Base-by-base conservation (phyloP, 2,329 filamentous ascomycete genomes). In the Colletotrichum abscissum region DNA sequence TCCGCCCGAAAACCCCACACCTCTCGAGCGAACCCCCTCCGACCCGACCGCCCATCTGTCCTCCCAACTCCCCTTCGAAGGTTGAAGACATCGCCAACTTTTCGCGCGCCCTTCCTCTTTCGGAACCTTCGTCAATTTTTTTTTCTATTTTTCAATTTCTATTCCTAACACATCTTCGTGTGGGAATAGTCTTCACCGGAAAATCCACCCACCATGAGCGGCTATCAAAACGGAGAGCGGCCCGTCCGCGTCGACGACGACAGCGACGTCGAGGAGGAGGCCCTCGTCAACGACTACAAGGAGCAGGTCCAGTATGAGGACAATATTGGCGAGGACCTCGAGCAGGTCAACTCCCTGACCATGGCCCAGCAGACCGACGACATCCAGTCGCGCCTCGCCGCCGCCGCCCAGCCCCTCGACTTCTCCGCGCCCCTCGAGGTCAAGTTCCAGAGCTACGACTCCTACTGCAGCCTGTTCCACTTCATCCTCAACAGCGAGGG, bases 381-480 rank as follows among this genome's bases (percentile, higher is more conserved):
- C 82, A 94, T 99, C 80, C 95, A 98, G 87, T 93, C 94, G 76
- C 94, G 97, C 83, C 90, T 99, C 76, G 92, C 92, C 76, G 95
- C 95, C 77, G 97, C 97, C 73, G 97, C 97, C 76, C 96, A 97
- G 80, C 97, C 97, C 64, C 89, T 99, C 77, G 97, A 99, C 83
- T 98, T 97, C 85, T 95, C 97, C 81, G 97, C 97, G 60, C 94
- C 95, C 42, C 90, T 99, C 69, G 97, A 98, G 85, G 94, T 94
- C 84, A 98, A 98, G 88, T 98, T 98, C 87, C 93, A 95, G 84
- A 98, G 95, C 88, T 99, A 99, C 89, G 97, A 99, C 87, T 94
- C 95, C 83, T 99, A 99, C 90, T 99, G 97, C 92, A 98, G 94
- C 85, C 88, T 99, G 79, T 99, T 99, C 88, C 97, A 99, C 88